These are phyloP conservation scores for Floccularia luteovirens DNA, from an alignment of 768 basidiomycete species.

Conservation along the genomic window DNA sequence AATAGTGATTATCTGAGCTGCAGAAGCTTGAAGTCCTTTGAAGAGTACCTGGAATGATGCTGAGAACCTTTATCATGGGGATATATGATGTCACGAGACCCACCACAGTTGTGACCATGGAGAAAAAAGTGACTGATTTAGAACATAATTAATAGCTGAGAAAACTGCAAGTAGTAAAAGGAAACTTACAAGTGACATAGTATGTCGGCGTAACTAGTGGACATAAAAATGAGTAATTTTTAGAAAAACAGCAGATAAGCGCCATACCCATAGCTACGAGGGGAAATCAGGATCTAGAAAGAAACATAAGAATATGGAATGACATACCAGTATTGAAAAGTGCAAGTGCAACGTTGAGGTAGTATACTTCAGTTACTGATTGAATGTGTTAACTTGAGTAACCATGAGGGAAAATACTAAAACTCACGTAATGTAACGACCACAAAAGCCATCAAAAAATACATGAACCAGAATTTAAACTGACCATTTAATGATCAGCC, in stretches of 20 bases:
- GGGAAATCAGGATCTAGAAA: conserved; percentile 4
- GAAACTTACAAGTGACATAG: conserved; percentile 67
- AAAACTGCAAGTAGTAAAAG: neutral
- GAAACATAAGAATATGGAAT: neutral
- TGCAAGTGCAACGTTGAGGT: conserved; percentile 92
- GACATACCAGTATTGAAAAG: conserved; percentile 82
- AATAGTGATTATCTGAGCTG: conserved; percentile 77
- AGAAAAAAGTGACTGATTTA: conserved; percentile 67
- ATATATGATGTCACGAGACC: conserved; percentile 21
- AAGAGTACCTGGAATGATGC: conserved; percentile 58
- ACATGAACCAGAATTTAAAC: conserved; percentile 92
- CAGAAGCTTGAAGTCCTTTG: conserved; percentile 78
- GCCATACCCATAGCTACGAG: conserved; percentile 54
- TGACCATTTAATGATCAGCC: conserved; percentile 18
- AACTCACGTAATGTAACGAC: conserved; percentile 68
- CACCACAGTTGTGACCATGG: conserved; percentile 78
- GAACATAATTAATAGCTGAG: conserved; percentile 8
- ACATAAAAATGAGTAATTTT: conserved; percentile 11
- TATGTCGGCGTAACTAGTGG: conserved; percentile 75
- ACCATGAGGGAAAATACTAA: neutral
- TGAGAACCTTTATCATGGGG: no score
- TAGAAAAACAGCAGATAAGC: conserved; percentile 4
- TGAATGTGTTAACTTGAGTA: conserved; percentile 6
- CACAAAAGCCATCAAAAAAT: conserved; percentile 81
- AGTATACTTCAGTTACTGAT: conserved; percentile 85